Evolutionary conservation across 1,284 basidiomycete genomes (phyloP).

Genomic region (Sporisorium graminicola): DNA sequence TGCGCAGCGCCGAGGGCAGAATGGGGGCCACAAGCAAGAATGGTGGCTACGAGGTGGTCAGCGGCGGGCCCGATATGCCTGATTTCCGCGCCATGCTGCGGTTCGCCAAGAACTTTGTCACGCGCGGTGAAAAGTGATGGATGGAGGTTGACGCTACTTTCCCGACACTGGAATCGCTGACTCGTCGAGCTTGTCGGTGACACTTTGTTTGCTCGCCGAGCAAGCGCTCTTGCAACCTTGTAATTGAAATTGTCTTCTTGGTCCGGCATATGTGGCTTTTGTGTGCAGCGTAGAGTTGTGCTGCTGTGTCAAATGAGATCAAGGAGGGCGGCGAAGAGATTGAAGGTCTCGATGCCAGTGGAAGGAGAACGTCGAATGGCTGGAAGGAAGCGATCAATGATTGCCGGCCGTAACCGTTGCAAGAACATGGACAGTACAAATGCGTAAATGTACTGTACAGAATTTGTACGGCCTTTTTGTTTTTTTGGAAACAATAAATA

Average conservation of each 20-base stretch:
- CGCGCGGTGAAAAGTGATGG: constrained; percentile 45
- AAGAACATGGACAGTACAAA: too few relatives aligned
- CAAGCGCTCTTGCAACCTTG: constrained; percentile 22
- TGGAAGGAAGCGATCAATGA: too few relatives aligned
- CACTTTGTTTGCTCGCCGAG: too few relatives aligned
- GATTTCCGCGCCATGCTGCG: constrained; percentile 58
- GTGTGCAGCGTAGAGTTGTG: background rate
- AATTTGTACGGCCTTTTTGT: too few relatives aligned
- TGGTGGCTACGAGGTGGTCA: constrained; percentile 25
- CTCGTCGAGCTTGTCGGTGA: background rate
- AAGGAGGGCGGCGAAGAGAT: too few relatives aligned
- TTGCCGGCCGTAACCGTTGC: too few relatives aligned
- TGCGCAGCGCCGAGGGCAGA: constrained; percentile 34
- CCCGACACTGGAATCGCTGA: background rate
- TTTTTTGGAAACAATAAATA: too few relatives aligned
- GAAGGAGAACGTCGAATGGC: too few relatives aligned
- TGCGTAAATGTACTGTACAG: too few relatives aligned
- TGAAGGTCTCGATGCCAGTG: too few relatives aligned
- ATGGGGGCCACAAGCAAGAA: constrained; percentile 26
- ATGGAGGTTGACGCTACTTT: too few relatives aligned
- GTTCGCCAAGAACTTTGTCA: constrained; percentile 60
- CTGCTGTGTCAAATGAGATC: too few relatives aligned
- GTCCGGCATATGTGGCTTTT: background rate
- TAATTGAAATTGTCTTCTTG: constrained; percentile 6
- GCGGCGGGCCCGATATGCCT: constrained; percentile 42